These are phyloP conservation scores for Serendipita sp. DNA, from an alignment of 768 basidiomycete species.

Conservation along the genomic window DNA sequence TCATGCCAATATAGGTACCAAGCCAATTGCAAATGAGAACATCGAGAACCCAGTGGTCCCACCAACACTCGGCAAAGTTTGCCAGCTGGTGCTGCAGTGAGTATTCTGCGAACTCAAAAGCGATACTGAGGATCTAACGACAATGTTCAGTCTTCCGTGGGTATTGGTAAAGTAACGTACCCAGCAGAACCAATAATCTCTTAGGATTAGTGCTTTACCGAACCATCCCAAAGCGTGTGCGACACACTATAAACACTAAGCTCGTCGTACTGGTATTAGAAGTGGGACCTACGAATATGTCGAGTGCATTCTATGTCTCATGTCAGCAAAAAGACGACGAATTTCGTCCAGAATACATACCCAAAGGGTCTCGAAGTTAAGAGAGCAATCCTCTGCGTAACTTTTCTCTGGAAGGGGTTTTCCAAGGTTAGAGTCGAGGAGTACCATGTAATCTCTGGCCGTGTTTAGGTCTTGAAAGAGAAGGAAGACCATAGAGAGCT, in stretches of 20 bases:
- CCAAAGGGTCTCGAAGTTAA: slow-evolving; percentile 50
- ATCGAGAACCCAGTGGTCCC: slow-evolving; percentile 86
- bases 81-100: slow-evolving; percentile 75
- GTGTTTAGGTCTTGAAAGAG: slow-evolving; percentile 72
- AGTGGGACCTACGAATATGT: slow-evolving; percentile 37
- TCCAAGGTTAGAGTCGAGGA: slow-evolving; percentile 56
- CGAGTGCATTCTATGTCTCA: slow-evolving; percentile 46
- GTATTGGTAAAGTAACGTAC: slow-evolving; percentile 22
- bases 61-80: slow-evolving; percentile 88
- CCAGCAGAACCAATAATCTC: slow-evolving; percentile 93
- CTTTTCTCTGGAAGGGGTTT: slow-evolving; percentile 66
- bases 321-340: neutral
- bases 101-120: slow-evolving; percentile 81
- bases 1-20: slow-evolving; percentile 76
- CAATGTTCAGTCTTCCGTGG: slow-evolving; percentile 8
- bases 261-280: neutral
- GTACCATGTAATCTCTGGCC: slow-evolving; percentile 62
- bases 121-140: slow-evolving; percentile 62
- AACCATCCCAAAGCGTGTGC: slow-evolving; percentile 83
- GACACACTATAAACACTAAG: slow-evolving; percentile 28
- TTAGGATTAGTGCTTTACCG: slow-evolving; percentile 75
- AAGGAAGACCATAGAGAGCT: slow-evolving; percentile 65
- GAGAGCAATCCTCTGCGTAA: slow-evolving; percentile 65
- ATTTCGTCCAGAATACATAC: slow-evolving; percentile 22
- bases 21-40: slow-evolving; percentile 80